These are phyloP conservation scores for Venturia aucupariae DNA, from an alignment of 2,329 filamentous ascomycete species.

Conservation along the genomic window DNA sequence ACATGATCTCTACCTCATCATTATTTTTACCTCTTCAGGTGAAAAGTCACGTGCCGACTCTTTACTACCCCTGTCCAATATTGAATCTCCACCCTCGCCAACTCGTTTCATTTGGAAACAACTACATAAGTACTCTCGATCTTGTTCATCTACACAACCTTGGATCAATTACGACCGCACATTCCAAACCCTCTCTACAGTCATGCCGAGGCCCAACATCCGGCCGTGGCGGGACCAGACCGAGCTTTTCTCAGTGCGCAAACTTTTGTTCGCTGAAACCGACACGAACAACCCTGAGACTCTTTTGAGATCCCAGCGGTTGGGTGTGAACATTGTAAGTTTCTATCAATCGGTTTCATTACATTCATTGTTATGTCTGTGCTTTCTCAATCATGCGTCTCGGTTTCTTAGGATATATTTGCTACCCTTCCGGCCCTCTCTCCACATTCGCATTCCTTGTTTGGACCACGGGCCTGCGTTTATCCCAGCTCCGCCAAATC, in stretches of 20 bases:
- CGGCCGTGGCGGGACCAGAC: constrained; percentile 3
- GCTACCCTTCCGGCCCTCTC: background rate
- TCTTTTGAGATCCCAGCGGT: background rate
- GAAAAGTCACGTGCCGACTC: background rate
- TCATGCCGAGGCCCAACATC: constrained; percentile 10
- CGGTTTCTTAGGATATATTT: background rate
- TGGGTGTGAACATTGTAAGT: constrained; percentile 10
- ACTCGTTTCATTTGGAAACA: background rate
- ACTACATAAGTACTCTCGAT: too few relatives aligned
- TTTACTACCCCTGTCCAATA: background rate
- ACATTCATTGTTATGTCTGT: background rate
- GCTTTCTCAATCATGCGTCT: background rate
- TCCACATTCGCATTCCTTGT: background rate
- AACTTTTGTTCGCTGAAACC: constrained; percentile 6
- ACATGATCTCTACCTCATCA: too few relatives aligned
- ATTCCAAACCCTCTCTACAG: background rate
- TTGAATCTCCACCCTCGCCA: background rate
- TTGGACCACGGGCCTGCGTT: background rate
- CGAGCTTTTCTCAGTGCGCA: constrained; percentile 10
- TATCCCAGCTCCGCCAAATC: background rate
- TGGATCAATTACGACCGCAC: background rate
- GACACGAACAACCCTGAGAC: background rate
- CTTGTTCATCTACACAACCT: background rate
- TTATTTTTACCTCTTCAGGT: too few relatives aligned
- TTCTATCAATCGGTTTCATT: background rate